A percentile compares a stretch with the other conserved stretches of the same genome.
phyloP scores from a whole-genome alignment of 208 protist genomes.

The Crithidia bombi region DNA sequence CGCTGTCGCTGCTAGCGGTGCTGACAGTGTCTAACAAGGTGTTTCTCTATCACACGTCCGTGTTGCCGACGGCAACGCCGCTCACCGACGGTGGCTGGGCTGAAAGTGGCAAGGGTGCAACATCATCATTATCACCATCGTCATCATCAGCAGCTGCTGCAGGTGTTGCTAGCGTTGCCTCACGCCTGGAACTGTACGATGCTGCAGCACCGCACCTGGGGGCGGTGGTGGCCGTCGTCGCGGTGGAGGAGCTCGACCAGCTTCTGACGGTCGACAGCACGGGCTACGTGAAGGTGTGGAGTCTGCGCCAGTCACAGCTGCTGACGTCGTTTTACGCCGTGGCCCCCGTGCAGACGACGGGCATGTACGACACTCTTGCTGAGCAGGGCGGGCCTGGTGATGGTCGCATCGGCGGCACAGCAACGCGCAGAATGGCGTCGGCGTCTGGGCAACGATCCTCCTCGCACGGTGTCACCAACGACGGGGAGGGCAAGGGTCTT shows the following conservation, averaged over 20 bases:
- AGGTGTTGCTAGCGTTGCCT: neutral
- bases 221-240: slow-evolving; percentile 56
- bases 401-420: neutral
- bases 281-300: slow-evolving; percentile 82
- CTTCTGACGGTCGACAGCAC: slow-evolving; percentile 68
- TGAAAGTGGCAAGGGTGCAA: neutral
- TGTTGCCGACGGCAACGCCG: slow-evolving; percentile 25
- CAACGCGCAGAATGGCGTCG: neutral
- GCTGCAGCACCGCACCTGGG: slow-evolving; percentile 70
- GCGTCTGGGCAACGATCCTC: neutral
- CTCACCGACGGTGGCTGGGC: slow-evolving; percentile 9
- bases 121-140: too few species aligned
- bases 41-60: slow-evolving; percentile 30
- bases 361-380: slow-evolving; percentile 3
- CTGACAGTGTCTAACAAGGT: slow-evolving; percentile 45
- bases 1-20: slow-evolving; percentile 42
- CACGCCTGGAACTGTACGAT: slow-evolving; percentile 73
- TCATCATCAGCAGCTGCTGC: neutral
- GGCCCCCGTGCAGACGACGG: slow-evolving; percentile 23
- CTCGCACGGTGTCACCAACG: neutral
- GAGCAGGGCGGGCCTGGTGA: slow-evolving; percentile 15
- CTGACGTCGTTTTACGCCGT: slow-evolving; percentile 76
- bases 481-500: slow-evolving; percentile 2
- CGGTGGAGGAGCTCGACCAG: slow-evolving; percentile 72
- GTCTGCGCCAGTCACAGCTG: slow-evolving; percentile 43